phyloP scores from a whole-genome alignment of 2,329 filamentous ascomycete species.

The Botryotinia globosa region DNA sequence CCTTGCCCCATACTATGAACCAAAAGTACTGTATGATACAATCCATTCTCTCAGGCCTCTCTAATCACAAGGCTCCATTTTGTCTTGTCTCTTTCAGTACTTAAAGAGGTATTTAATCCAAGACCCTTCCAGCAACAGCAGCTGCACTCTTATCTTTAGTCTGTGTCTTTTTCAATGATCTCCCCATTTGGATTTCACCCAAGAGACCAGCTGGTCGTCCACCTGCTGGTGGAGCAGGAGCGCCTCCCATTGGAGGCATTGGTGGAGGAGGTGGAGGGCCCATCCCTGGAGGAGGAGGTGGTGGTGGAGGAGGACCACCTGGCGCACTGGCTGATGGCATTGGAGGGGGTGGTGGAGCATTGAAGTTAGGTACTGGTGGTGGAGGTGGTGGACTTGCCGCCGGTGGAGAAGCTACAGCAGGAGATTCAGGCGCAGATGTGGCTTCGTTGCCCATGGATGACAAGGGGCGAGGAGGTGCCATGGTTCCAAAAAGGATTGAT shows the following conservation, averaged over 20 bases:
- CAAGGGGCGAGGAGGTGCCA: constrained; percentile 87
- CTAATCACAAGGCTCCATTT: not conserved
- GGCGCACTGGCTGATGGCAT: constrained; percentile 46
- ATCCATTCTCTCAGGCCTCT: not conserved
- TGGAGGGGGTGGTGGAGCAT: constrained; percentile 47
- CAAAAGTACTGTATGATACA: constrained; percentile 7
- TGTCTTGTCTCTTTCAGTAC: not conserved
- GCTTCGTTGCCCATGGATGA: constrained; percentile 74
- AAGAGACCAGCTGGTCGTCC: constrained; percentile 63
- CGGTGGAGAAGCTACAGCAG: constrained; percentile 42
- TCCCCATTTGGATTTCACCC: constrained; percentile 80
- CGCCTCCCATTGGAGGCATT: constrained; percentile 42
- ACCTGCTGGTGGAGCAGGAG: constrained; percentile 34
- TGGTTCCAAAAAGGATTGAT: constrained; percentile 92
- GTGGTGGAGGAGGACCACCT: constrained; percentile 39
- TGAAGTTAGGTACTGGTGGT: constrained; percentile 47
- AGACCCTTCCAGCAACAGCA: constrained; percentile 71
- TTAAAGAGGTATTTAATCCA: constrained; percentile 35
- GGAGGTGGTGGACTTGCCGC: constrained; percentile 45
- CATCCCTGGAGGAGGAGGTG: constrained; percentile 38
- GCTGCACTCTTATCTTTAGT: constrained; percentile 83
- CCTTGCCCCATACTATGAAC: not conserved
- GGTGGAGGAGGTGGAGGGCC: constrained; percentile 39
- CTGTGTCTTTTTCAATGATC: constrained; percentile 75
- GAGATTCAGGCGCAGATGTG: constrained; percentile 43